Percentiles rank a stretch among this genome's conserved stretches.
These are phyloP conservation scores for Penicillium corylophilum DNA, from an alignment of 2,329 filamentous ascomycete species.

Conservation along the genomic window DNA sequence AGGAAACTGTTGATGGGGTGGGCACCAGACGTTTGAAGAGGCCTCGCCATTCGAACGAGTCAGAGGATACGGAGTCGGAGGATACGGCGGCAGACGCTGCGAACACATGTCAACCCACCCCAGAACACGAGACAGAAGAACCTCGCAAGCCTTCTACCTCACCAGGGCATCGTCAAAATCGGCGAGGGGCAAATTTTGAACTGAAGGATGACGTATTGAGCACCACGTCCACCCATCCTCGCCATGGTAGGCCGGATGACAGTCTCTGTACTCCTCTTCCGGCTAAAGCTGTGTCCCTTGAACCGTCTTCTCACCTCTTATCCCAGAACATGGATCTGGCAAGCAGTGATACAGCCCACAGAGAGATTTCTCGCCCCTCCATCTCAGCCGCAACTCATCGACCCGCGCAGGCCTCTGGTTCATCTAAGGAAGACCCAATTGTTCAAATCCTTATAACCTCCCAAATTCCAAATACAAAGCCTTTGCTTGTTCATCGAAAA, in stretches of 20 bases:
- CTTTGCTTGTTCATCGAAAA: constrained; percentile 64
- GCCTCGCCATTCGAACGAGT: constrained; percentile 23
- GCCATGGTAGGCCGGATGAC: background rate
- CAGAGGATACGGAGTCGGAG: constrained; percentile 10
- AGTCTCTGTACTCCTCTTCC: background rate
- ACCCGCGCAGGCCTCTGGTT: background rate
- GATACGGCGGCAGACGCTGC: constrained; percentile 1
- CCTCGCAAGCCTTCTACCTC: background rate
- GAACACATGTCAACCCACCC: background rate
- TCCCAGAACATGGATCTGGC: background rate
- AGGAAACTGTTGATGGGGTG: background rate
- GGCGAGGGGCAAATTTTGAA: background rate
- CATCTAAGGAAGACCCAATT: constrained; percentile 45
- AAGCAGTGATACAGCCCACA: background rate
- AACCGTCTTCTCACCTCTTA: background rate
- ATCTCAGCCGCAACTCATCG: background rate
- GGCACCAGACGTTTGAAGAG: constrained; percentile 18
- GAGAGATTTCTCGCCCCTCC: background rate
- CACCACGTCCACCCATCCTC: background rate
- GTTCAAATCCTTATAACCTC: constrained; percentile 70
- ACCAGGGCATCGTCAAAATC: background rate
- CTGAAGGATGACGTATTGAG: background rate
- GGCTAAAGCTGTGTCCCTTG: background rate
- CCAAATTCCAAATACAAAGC: constrained; percentile 58
- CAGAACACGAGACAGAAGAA: background rate